A percentile compares a stretch with the other conserved stretches of the same genome.
Conservation (phyloP, 345 rosid species). For the Eucalyptus virginea region DNA sequence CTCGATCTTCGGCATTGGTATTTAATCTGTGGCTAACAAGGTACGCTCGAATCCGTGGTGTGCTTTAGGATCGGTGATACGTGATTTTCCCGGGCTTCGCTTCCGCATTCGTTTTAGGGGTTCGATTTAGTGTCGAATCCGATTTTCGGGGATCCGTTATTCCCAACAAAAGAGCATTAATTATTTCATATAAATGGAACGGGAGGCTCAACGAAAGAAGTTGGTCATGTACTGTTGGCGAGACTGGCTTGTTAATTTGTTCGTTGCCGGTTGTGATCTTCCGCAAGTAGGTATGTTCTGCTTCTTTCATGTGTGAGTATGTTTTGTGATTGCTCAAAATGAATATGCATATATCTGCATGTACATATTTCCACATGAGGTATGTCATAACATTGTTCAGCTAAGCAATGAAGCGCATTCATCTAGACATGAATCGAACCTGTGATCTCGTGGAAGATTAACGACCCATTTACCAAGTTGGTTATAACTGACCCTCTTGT, state of each 20-base stretch:
- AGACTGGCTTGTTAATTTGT: not conserved
- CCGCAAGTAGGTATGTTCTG: not conserved
- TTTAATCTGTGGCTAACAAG: too few species aligned
- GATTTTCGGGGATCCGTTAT: too few species aligned
- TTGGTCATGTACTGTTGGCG: not conserved
- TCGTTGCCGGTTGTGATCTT: not conserved
- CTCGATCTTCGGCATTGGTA: too few species aligned
- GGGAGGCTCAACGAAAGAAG: not conserved
- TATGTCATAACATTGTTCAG: too few species aligned
- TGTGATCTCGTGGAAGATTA: not conserved
- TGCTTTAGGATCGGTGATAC: too few species aligned
- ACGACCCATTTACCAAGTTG: not conserved
- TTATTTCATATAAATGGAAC: not conserved
- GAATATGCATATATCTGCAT: not conserved
- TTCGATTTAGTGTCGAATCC: too few species aligned
- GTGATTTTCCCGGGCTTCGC: too few species aligned
- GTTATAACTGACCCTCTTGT: not conserved
- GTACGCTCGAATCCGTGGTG: too few species aligned
- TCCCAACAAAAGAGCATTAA: not conserved
- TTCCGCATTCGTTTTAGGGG: too few species aligned
- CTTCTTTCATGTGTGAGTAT: not conserved
- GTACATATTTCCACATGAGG: not conserved
- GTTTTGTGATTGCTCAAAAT: not conserved
- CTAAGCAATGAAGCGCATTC: not conserved
- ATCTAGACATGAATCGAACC: not conserved